Evolutionary conservation across 805 yeast genomes (phyloP).

Genomic region (Candida pseudofarinosa): DNA sequence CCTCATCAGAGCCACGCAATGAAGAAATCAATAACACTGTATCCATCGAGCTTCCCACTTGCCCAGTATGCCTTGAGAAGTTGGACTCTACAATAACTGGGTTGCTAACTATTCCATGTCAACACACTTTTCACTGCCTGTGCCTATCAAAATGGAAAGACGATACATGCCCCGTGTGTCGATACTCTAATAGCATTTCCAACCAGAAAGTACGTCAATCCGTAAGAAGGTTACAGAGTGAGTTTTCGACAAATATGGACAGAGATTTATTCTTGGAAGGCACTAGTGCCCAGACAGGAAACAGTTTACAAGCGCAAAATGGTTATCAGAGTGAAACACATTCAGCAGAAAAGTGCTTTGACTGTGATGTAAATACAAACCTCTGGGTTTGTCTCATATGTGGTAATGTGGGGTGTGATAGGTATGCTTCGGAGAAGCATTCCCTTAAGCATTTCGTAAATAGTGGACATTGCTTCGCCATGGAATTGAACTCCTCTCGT

Average conservation of each 20-base stretch:
- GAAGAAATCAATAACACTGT: conserved; percentile 4
- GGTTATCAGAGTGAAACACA: conserved; percentile 1
- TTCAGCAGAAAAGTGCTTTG: conserved; percentile 38
- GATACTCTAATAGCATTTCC: conserved; percentile 58
- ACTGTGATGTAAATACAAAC: conserved; percentile 57
- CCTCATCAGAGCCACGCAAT: neutral
- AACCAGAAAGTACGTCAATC: conserved; percentile 31
- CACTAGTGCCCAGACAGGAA: neutral
- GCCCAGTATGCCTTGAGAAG: conserved; percentile 89
- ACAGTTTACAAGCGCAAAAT: neutral
- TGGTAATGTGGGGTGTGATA: conserved; percentile 89
- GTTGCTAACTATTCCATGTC: conserved; percentile 81
- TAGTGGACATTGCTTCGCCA: conserved; percentile 84
- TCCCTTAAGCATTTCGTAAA: conserved; percentile 76
- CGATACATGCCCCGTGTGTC: conserved; percentile 86
- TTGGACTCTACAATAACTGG: conserved; percentile 83
- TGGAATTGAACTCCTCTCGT: conserved; percentile 79
- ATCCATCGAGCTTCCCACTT: conserved; percentile 70
- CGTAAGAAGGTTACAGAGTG: conserved; percentile 27
- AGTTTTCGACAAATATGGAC: neutral
- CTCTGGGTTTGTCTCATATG: conserved; percentile 89
- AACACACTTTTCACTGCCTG: conserved; percentile 88
- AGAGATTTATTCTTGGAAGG: neutral
- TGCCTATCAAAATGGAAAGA: conserved; percentile 88
- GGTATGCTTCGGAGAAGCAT: conserved; percentile 77